Percentiles rank a stretch among this genome's conserved stretches.
Conservation (phyloP, 805 yeast species). For the Pichia exigua region DNA sequence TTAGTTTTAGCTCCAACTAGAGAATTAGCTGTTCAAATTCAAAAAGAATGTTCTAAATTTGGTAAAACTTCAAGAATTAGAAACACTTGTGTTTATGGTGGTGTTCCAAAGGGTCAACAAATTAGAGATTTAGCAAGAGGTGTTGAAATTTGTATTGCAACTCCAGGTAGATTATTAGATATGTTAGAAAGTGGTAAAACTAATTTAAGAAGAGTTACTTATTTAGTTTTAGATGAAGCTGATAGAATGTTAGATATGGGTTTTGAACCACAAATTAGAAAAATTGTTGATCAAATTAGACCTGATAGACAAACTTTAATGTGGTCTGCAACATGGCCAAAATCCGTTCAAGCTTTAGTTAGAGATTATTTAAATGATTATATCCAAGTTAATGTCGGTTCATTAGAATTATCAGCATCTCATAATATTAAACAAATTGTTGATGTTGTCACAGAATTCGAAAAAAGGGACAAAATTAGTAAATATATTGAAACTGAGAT, state of each 20-base stretch:
- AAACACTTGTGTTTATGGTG: constrained; percentile 98
- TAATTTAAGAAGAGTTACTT: constrained; percentile 91
- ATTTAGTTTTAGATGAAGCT: constrained; percentile 96
- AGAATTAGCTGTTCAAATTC: constrained; percentile 97
- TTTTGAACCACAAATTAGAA: constrained; percentile 98
- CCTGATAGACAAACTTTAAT: constrained; percentile 98
- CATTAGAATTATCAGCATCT: constrained; percentile 91
- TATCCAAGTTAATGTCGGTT: constrained; percentile 95
- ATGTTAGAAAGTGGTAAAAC: constrained; percentile 95
- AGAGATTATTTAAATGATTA: constrained; percentile 87
- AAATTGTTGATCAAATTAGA: constrained; percentile 91
- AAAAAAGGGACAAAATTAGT: constrained; percentile 84
- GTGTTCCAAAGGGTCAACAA: constrained; percentile 98
- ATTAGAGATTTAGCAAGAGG: constrained; percentile 94
- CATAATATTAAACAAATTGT: constrained; percentile 92
- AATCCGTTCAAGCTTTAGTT: constrained; percentile 90
- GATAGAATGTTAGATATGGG: constrained; percentile 99
- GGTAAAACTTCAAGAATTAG: constrained; percentile 88
- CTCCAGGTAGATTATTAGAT: constrained; percentile 98
- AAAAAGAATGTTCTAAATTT: constrained; percentile 90
- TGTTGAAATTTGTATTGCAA: constrained; percentile 92
- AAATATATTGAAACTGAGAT: constrained; percentile 81
- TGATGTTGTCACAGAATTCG: constrained; percentile 85
- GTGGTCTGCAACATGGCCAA: constrained; percentile 99
- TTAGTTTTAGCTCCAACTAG: constrained; percentile 96